Evolutionary conservation across 2,329 filamentous ascomycete genomes (phyloP), one percentile per base, ranked within the genome.

Genomic region (Fusarium tanahbumbuense): DNA sequence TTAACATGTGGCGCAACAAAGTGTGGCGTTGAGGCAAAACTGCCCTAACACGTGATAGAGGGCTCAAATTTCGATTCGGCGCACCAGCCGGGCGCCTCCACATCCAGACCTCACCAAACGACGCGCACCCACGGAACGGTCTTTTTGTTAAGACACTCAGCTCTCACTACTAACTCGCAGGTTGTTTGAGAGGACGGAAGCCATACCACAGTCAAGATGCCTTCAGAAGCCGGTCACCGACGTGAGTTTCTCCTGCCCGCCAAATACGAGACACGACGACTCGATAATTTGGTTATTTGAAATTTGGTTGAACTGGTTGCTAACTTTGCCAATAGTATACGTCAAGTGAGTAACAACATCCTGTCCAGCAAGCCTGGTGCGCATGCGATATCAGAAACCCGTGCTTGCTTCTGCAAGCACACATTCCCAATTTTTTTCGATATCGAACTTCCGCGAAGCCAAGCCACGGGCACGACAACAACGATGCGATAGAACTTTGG

Each of bases 201-300:
- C 75, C 77, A 78, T 78, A 83, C 74, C 78, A 78, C 82, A 84
- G 84, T 85, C 91, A 94, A 89, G 84, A 96, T 96, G 92, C 89
- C 91, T 92, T 91, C 92, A 82, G 92, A 93, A 89, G 87, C 91
- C 82, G 92, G 92, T 86, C 92, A 94, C 90, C 90, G 92, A 92
- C 87, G 92, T 95, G 86, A 92, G 92, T 92, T 75, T 72, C 56
- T 54, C 54, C 55, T 47, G 49, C 55, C 50, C 40, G 56, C 62
- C 58, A 44, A 53, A 55, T 41, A 56, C 50, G 61, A 70, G 74
- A 67, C 37, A 49, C 27, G 42, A 47, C 42, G 58, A 25, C 40
- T 61, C 41, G 45, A 41, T 56, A 49, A 56, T 67, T 41, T 59
- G 67, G 57, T 45, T 70, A 72, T 41, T 46, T 70, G 62, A 61